These are phyloP conservation scores for Naganishia randhawae DNA, from an alignment of 768 basidiomycete genomes.

Conservation along the genomic window DNA sequence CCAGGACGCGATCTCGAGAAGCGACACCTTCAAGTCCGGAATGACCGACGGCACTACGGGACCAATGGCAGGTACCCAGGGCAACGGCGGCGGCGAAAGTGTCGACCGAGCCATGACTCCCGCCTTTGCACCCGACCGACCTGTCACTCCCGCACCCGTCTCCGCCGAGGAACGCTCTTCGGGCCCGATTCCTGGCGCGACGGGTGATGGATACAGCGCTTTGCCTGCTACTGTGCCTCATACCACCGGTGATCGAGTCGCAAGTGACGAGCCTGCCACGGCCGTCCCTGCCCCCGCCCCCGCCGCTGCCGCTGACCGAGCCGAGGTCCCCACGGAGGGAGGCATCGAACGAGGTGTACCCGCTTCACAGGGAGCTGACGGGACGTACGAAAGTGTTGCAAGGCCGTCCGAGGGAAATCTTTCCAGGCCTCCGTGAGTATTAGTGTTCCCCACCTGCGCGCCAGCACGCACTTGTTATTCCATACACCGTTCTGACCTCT, in stretches of 20 bases:
- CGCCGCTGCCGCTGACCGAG: not conserved
- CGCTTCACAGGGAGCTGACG: not conserved
- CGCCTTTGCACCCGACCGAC: not conserved
- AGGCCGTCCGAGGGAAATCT: not conserved
- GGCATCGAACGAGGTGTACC: conserved; percentile 21
- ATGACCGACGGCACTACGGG: conserved; percentile 7
- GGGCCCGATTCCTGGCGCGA: conserved; percentile 1
- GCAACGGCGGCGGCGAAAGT: not conserved
- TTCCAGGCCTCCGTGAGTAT: conserved; percentile 9
- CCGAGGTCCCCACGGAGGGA: not conserved
- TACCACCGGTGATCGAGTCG: not conserved
- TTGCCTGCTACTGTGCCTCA: not conserved
- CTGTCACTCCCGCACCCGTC: conserved; percentile 4
- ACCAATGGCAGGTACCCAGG: not conserved
- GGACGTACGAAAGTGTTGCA: conserved; percentile 17
- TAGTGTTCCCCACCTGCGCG: too few relatives aligned
- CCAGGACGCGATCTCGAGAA: not conserved
- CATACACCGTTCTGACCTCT: not conserved
- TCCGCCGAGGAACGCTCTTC: conserved; percentile 8
- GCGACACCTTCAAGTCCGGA: conserved; percentile 21
- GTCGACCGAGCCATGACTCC: not conserved
- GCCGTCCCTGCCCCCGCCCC: not conserved
- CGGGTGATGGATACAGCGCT: not conserved
- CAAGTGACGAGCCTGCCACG: not conserved
- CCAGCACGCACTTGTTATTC: too few relatives aligned